These are phyloP conservation scores for Ceratobasidium papillatum DNA, from an alignment of 1,284 basidiomycete species.

Conservation along the genomic window DNA sequence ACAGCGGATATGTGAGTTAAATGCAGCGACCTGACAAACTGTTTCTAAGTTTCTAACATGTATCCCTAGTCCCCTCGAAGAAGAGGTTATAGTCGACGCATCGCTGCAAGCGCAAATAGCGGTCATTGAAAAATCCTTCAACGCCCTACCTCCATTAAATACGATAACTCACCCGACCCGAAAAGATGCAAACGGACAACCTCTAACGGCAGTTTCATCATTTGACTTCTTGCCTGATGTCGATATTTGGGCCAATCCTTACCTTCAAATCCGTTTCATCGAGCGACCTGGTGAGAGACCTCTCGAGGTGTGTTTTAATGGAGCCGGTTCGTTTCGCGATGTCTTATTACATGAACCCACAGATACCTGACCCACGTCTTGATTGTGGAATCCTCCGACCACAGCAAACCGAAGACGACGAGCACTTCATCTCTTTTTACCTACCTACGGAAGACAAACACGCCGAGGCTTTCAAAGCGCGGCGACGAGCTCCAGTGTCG, in stretches of 20 bases:
- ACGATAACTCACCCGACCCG: slow-evolving; percentile 75
- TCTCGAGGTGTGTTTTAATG: slow-evolving; percentile 61
- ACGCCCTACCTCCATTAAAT: slow-evolving; percentile 61
- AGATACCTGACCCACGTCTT: slow-evolving; percentile 78
- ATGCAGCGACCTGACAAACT: not conserved
- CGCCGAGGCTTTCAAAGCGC: slow-evolving; percentile 63
- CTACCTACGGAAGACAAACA: slow-evolving; percentile 80
- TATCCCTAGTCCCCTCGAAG: slow-evolving; percentile 59
- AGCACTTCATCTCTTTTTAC: slow-evolving; percentile 90
- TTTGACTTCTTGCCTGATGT: slow-evolving; percentile 89
- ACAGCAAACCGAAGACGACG: slow-evolving; percentile 79
- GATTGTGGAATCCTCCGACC: slow-evolving; percentile 88
- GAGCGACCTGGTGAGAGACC: slow-evolving; percentile 84
- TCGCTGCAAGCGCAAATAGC: slow-evolving; percentile 81
- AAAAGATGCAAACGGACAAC: slow-evolving; percentile 44
- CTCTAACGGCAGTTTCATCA: slow-evolving; percentile 79
- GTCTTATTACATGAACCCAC: not conserved
- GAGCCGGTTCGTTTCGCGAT: slow-evolving; percentile 29
- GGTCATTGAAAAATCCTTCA: slow-evolving; percentile 85
- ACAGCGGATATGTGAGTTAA: slow-evolving; percentile 34
- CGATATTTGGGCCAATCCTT: slow-evolving; percentile 88
- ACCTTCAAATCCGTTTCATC: slow-evolving; percentile 87
- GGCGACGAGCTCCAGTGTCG: slow-evolving; percentile 43
- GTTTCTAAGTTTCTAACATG: not conserved
- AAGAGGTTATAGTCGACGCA: slow-evolving; percentile 69